A percentile compares a stretch with the other conserved stretches of the same genome.
Conservation (phyloP, 345 rosid species). For the Acer campestre region DNA sequence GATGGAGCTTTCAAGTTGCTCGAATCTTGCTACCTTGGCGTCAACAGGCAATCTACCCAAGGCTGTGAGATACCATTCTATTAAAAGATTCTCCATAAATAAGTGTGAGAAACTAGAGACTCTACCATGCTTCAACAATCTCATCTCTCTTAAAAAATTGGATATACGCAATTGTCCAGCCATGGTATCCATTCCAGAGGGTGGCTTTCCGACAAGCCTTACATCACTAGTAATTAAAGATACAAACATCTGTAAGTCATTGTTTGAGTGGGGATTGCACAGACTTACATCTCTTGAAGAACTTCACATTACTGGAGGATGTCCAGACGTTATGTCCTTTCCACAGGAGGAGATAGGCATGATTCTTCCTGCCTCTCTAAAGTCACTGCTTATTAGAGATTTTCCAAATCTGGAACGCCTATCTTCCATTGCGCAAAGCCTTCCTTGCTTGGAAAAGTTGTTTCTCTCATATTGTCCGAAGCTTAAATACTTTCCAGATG, state of each 20-base stretch:
- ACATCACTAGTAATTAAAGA: neutral
- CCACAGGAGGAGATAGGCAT: slow-evolving; percentile 21
- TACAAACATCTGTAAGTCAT: neutral
- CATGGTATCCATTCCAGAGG: slow-evolving; percentile 5
- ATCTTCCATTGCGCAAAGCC: slow-evolving; percentile 14
- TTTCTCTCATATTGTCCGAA: slow-evolving; percentile 2
- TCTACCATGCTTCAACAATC: slow-evolving; percentile 1
- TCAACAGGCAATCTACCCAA: neutral
- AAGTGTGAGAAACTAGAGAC: slow-evolving; percentile 1
- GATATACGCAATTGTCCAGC: neutral
- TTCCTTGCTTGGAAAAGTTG: slow-evolving; percentile 20
- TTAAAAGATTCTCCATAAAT: neutral
- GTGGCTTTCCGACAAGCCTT: slow-evolving; percentile 17
- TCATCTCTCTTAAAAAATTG: slow-evolving; percentile 12
- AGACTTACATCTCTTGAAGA: slow-evolving; percentile 16
- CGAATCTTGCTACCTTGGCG: neutral
- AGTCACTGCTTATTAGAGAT: neutral
- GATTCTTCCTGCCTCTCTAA: slow-evolving; percentile 23
- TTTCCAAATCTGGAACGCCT: slow-evolving; percentile 24
- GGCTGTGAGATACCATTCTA: neutral
- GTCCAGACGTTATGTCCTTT: slow-evolving; percentile 19
- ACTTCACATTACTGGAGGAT: slow-evolving; percentile 5
- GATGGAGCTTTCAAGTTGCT: neutral
- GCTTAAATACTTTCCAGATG: slow-evolving; percentile 8
- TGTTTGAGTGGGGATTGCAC: slow-evolving; percentile 29